A percentile compares a stretch with the other conserved stretches of the same genome.
Conservation (phyloP, 345 rosid genomes). For the Kernera saxatilis region DNA sequence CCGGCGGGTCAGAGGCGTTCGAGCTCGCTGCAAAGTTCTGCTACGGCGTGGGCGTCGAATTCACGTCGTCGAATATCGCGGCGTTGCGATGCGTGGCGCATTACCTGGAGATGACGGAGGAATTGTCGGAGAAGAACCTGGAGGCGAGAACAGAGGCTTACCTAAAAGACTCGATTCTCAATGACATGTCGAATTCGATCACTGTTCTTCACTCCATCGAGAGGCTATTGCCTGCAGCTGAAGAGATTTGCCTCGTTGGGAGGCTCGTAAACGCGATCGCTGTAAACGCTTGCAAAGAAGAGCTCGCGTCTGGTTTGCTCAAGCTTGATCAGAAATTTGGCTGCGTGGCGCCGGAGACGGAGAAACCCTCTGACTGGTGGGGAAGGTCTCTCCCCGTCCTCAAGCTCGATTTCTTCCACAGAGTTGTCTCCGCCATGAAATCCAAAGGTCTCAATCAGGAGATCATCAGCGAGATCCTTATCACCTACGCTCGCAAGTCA, state of each 20-base stretch:
- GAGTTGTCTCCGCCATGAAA: constrained; percentile 72
- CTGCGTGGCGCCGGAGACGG: constrained; percentile 37
- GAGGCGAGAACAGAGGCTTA: constrained; percentile 61
- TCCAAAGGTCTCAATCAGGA: constrained; percentile 90
- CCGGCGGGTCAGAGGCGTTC: constrained; percentile 83
- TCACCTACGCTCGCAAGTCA: constrained; percentile 73
- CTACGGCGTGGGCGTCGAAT: constrained; percentile 64
- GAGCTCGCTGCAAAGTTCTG: constrained; percentile 94
- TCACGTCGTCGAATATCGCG: constrained; percentile 57
- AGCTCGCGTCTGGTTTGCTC: constrained; percentile 78
- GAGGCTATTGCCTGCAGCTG: constrained; percentile 67
- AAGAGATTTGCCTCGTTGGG: constrained; percentile 65
- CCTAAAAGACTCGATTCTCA: constrained; percentile 55
- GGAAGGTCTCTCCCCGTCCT: constrained; percentile 68
- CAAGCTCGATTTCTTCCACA: constrained; percentile 73
- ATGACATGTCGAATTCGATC: constrained; percentile 61
- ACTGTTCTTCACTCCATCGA: constrained; percentile 59
- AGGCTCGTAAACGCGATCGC: constrained; percentile 79
- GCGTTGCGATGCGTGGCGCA: constrained; percentile 58
- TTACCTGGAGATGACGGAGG: constrained; percentile 91
- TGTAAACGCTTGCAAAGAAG: constrained; percentile 84
- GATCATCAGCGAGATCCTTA: constrained; percentile 73
- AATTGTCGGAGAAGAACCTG: constrained; percentile 67
- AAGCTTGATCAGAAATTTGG: constrained; percentile 79
- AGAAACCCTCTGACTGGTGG: constrained; percentile 87